A percentile compares a stretch with the other conserved stretches of the same genome.
Conservation (phyloP, 1,284 basidiomycete species). For the Apiotrichum laibachii region DNA sequence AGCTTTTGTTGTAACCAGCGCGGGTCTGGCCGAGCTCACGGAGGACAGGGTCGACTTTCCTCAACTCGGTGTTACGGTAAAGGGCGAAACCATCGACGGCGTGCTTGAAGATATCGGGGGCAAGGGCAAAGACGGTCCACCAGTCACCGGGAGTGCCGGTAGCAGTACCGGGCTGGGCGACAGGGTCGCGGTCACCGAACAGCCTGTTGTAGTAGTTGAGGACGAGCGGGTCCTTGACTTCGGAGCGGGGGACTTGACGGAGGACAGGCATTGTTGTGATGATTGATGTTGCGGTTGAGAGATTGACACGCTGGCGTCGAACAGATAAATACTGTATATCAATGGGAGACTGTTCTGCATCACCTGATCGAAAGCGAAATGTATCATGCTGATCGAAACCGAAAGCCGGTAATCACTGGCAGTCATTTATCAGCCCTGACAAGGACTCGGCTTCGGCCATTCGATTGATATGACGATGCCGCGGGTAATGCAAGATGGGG, state of each 20-base stretch:
- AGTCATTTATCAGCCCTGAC: too few relatives aligned
- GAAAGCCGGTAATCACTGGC: too few relatives aligned
- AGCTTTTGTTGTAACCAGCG: slow-evolving; percentile 1
- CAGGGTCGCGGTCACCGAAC: slow-evolving; percentile 6
- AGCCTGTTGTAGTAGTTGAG: slow-evolving; percentile 4
- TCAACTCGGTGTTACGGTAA: slow-evolving; percentile 4
- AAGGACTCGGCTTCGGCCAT: too few relatives aligned
- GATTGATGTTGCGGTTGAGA: too few relatives aligned
- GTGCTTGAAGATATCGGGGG: slow-evolving; percentile 8
- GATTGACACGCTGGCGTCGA: too few relatives aligned
- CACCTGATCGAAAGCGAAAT: too few relatives aligned
- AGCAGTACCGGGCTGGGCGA: slow-evolving; percentile 1
- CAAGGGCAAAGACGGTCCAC: slow-evolving; percentile 4
- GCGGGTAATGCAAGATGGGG: too few relatives aligned
- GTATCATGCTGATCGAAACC: too few relatives aligned
- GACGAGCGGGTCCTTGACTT: slow-evolving; percentile 2
- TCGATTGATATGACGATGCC: too few relatives aligned
- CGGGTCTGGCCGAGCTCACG: slow-evolving; percentile 10
- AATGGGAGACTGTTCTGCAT: too few relatives aligned
- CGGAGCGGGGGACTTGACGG: not conserved
- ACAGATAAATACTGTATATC: too few relatives aligned
- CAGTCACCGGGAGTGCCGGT: slow-evolving; percentile 9
- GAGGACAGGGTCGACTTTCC: slow-evolving; percentile 3
- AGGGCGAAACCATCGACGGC: slow-evolving; percentile 2
- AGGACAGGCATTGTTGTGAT: not conserved